Conservation (phyloP, 2,329 filamentous ascomycete genomes). For the Ascomycota sp. region DNA sequence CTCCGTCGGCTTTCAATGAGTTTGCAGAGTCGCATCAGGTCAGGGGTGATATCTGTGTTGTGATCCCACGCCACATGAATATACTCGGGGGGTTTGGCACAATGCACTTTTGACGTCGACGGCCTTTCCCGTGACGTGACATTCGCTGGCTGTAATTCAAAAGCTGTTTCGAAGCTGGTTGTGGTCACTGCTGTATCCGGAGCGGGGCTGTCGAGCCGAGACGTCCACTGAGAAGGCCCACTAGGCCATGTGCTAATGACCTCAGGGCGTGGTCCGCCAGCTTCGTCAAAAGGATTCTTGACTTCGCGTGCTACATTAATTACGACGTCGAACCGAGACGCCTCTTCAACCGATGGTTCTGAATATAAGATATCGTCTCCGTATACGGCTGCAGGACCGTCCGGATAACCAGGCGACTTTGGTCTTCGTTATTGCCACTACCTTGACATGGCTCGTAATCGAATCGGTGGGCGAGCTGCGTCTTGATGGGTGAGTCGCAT, state of each 20-base stretch:
- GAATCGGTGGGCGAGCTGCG: slow-evolving; percentile 39
- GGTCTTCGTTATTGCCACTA: slow-evolving; percentile 54
- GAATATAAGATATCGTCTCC: slow-evolving; percentile 59
- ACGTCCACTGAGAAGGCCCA: slow-evolving; percentile 10
- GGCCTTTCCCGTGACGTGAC: slow-evolving; percentile 23
- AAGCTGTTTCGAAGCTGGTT: slow-evolving; percentile 38
- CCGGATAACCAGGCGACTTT: slow-evolving; percentile 69
- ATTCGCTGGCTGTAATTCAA: slow-evolving; percentile 28
- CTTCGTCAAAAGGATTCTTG: slow-evolving; percentile 44
- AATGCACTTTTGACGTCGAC: slow-evolving; percentile 31
- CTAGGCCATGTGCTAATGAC: slow-evolving; percentile 1
- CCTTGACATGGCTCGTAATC: slow-evolving; percentile 38
- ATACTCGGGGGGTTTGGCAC: slow-evolving; percentile 47
- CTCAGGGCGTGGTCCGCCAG: slow-evolving; percentile 9
- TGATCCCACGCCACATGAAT: slow-evolving; percentile 80
- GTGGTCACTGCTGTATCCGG: slow-evolving; percentile 36
- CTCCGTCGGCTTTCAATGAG: slow-evolving; percentile 52
- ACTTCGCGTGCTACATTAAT: slow-evolving; percentile 75
- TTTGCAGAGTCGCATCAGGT: slow-evolving; percentile 56
- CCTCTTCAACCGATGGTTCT: slow-evolving; percentile 61
- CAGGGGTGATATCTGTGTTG: slow-evolving; percentile 66
- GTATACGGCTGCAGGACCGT: slow-evolving; percentile 67
- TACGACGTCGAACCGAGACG: slow-evolving; percentile 58
- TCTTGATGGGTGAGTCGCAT: slow-evolving; percentile 36
- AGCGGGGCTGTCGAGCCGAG: slow-evolving; percentile 19